Evolutionary conservation across 306 rosid species (phyloP).

Genomic region (Lupinus albus): DNA sequence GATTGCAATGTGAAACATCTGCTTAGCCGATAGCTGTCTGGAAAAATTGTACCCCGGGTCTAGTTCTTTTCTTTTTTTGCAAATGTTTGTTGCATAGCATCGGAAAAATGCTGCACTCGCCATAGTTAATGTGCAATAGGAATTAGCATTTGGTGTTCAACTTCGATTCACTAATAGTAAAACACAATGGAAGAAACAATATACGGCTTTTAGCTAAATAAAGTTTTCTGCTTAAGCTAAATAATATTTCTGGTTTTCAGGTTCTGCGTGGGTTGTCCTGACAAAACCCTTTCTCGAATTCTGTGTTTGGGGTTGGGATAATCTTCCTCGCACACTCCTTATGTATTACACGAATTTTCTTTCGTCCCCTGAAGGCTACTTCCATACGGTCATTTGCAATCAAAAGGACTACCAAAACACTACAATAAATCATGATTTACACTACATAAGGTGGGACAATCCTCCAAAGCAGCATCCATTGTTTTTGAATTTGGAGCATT

Average conservation of each 20-base stretch:
- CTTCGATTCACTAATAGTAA: neutral
- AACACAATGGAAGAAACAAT: neutral
- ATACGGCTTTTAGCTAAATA: neutral
- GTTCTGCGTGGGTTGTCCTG: slow-evolving; percentile 76
- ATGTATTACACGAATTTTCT: slow-evolving; percentile 83
- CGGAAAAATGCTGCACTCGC: neutral
- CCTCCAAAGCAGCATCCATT: slow-evolving; percentile 75
- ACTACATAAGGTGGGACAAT: slow-evolving; percentile 67
- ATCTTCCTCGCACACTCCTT: slow-evolving; percentile 88
- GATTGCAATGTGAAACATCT: slow-evolving; percentile 23
- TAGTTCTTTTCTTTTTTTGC: neutral
- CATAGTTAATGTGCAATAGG: slow-evolving; percentile 6
- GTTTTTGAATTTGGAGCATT: slow-evolving; percentile 60
- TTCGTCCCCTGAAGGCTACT: slow-evolving; percentile 85
- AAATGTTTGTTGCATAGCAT: neutral
- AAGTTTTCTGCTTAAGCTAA: no score
- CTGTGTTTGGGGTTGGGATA: slow-evolving; percentile 89
- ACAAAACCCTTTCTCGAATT: slow-evolving; percentile 73
- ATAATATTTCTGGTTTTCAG: slow-evolving; percentile 46
- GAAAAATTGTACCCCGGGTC: neutral
- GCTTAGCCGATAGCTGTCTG: slow-evolving; percentile 10
- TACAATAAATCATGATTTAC: slow-evolving; percentile 78
- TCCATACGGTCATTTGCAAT: slow-evolving; percentile 85
- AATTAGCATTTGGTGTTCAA: neutral
- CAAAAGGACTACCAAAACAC: slow-evolving; percentile 94